These are phyloP conservation scores for Kuraishia molischiana DNA, from an alignment of 805 yeast genomes.

Conservation along the genomic window DNA sequence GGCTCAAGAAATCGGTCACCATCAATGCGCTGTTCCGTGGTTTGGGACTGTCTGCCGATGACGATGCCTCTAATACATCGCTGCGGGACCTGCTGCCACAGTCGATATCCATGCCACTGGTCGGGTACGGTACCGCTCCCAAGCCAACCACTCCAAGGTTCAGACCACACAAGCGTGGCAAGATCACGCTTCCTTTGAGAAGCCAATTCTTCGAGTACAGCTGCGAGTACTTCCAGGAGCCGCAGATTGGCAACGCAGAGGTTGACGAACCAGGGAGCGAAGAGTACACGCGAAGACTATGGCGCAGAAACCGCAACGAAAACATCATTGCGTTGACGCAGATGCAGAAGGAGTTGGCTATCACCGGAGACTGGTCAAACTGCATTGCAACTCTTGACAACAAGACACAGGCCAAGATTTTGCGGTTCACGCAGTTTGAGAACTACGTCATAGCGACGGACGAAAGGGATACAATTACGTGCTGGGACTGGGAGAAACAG, in stretches of 20 bases:
- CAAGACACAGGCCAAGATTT: slow-evolving; percentile 67
- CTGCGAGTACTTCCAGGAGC: slow-evolving; percentile 91
- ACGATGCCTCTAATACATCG: slow-evolving; percentile 5
- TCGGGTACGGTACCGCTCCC: slow-evolving; percentile 30
- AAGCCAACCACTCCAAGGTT: slow-evolving; percentile 53
- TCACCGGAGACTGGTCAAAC: slow-evolving; percentile 80
- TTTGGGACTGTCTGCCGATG: slow-evolving; percentile 12
- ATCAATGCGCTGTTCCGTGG: slow-evolving; percentile 12
- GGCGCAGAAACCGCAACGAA: slow-evolving; percentile 91
- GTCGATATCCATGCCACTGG: neutral
- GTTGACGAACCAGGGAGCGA: slow-evolving; percentile 88
- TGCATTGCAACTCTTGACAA: slow-evolving; percentile 52
- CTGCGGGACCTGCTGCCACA: neutral
- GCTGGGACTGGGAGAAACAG: slow-evolving; percentile 78
- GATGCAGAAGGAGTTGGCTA: slow-evolving; percentile 73
- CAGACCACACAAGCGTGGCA: slow-evolving; percentile 16
- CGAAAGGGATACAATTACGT: slow-evolving; percentile 72
- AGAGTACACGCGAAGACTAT: slow-evolving; percentile 68
- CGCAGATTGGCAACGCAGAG: slow-evolving; percentile 81
- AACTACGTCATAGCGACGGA: slow-evolving; percentile 71
- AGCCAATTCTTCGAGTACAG: slow-evolving; percentile 67
- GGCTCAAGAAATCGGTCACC: slow-evolving; percentile 10
- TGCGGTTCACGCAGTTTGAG: slow-evolving; percentile 87
- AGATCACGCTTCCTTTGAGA: slow-evolving; percentile 42
- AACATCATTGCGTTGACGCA: slow-evolving; percentile 81